Evolutionary conservation across 2,329 filamentous ascomycete species (phyloP), one percentile per base, ranked within the genome.

Genomic region (Drechslera avenae): DNA sequence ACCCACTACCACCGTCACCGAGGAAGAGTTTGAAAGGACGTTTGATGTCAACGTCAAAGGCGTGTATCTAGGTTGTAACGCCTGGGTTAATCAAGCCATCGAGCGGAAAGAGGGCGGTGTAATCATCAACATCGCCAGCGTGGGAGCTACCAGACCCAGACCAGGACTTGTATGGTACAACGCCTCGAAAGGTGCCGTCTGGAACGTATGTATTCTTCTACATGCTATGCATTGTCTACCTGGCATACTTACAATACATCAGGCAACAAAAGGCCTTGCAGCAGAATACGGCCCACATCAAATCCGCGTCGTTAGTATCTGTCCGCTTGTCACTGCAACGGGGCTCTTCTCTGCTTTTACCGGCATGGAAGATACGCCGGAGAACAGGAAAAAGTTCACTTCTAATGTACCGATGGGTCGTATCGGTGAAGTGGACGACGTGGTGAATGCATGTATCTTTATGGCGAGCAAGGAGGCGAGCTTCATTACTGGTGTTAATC

Each of bases 261-360:
- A 68, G 63, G 84, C 83, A 8, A 86, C 83, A 2, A 86, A 85
- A 73, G 82, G 82, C 9, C 79, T 92, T 58, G 89, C 88, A 0
- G 85, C 87, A 1, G 88, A 91, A 69, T 91, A 88, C 60, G 89
- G 85, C 0, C 81, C 83, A 0, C 81, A 88, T 46, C 81, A 89
- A 59, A 89, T 92, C 57, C 82, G 88, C 0, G 86, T 91, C 63
- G 90, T 90, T 56, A 81, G 83, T 1, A 83, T 91, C 12, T 88
- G 85, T 39, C 88, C 87, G 0, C 80, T 90, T 0, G 77, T 90
- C 1, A 86, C 83, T 1, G 83, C 79, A 13, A 91, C 88, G 0
- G 85, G 83, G 2, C 78, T 90, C 18, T 84, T 83, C 56, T 76
- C 77, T 19, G 69, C 68, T 23, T 87, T 87, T 58, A 76, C 84